A percentile compares a stretch with the other conserved stretches of the same genome.
Conservation (phyloP, 2,329 filamentous ascomycete species). For the Penicillium sp. region DNA sequence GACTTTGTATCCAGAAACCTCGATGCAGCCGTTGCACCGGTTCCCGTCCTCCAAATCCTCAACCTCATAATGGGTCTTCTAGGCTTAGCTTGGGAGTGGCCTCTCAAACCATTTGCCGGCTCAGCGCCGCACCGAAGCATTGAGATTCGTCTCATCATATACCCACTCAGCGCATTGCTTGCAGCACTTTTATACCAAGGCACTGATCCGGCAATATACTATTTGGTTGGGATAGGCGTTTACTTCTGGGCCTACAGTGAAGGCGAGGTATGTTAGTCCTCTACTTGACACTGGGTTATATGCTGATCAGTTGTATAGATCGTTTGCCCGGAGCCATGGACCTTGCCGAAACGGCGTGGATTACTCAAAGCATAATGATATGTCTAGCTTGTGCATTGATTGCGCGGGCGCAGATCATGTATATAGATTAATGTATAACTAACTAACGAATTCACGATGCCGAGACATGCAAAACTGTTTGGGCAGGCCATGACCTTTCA, state of each 20-base stretch:
- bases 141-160: conserved; percentile 77
- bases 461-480: not conserved
- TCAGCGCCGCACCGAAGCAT: conserved; percentile 81
- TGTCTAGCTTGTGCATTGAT: conserved; percentile 10
- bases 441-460: conserved; percentile 1
- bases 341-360: conserved; percentile 58
- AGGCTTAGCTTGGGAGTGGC: conserved; percentile 89
- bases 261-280: conserved; percentile 73
- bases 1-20: conserved; percentile 92
- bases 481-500: too few relatives aligned
- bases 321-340: conserved; percentile 71
- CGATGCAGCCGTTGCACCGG: conserved; percentile 79
- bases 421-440: conserved; percentile 10
- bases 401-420: conserved; percentile 18
- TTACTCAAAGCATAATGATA: conserved; percentile 31
- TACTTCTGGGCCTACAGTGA: conserved; percentile 99
- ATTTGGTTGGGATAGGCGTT: conserved; percentile 77
- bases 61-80: conserved; percentile 81
- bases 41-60: conserved; percentile 86
- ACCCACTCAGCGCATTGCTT: conserved; percentile 75
- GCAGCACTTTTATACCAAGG: conserved; percentile 84
- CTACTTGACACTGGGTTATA: not conserved
- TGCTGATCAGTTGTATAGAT: conserved; percentile 49
- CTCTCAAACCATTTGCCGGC: conserved; percentile 74
- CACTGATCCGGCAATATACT: conserved; percentile 90